These are phyloP conservation scores for Mycena rosella DNA, from an alignment of 768 basidiomycete genomes.

Conservation along the genomic window DNA sequence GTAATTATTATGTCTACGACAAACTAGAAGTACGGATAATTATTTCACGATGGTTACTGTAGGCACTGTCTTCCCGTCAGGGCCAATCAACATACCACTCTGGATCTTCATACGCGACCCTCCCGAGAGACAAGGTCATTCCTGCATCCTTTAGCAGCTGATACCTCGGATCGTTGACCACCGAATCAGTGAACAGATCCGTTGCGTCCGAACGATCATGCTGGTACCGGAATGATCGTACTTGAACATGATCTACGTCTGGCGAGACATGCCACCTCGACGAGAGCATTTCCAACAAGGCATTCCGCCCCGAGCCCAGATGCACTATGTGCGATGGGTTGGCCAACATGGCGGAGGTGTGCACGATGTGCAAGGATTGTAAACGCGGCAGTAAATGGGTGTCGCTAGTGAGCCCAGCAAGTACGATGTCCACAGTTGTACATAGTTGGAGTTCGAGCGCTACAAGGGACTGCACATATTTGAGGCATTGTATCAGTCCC, in stretches of 20 bases:
- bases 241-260: neutral
- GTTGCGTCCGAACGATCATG: neutral
- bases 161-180: neutral
- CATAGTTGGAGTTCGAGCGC: constrained; percentile 17
- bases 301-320: too few species aligned
- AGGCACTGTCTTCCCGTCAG: too few species aligned
- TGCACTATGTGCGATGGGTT: too few species aligned
- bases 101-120: neutral
- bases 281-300: constrained; percentile 9
- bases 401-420: neutral
- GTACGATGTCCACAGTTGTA: neutral
- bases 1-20: too few species aligned
- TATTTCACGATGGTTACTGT: too few species aligned
- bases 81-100: too few species aligned
- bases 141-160: neutral
- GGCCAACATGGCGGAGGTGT: neutral
- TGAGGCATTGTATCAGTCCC: constrained; percentile 6
- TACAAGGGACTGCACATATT: constrained; percentile 5
- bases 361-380: constrained; percentile 15
- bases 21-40: too few species aligned
- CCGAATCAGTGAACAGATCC: neutral
- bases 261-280: neutral
- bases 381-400: constrained; percentile 6
- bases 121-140: neutral
- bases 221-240: constrained; percentile 6